phyloP scores from a whole-genome alignment of 176 grass and related monocot genomes.

The Oryza glumipatula region DNA sequence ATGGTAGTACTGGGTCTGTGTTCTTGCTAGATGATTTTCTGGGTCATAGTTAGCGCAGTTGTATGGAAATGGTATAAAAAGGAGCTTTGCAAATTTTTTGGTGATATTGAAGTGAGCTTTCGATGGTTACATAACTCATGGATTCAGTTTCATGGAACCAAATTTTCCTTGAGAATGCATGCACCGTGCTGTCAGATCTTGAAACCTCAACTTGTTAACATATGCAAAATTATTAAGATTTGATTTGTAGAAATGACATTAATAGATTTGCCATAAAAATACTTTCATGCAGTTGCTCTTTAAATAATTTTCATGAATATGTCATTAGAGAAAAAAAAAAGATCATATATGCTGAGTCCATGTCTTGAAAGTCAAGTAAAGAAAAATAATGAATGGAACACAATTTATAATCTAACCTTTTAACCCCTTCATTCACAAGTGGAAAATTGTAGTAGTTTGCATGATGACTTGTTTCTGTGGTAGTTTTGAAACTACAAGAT shows the following conservation, averaged over 20 bases:
- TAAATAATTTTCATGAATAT: too few relatives aligned
- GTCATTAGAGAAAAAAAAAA: too few relatives aligned
- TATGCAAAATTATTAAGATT: neutral
- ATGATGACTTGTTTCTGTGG: neutral
- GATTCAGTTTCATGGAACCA: neutral
- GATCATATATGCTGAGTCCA: too few relatives aligned
- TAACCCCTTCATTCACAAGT: neutral
- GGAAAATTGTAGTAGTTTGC: neutral
- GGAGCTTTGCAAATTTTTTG: neutral
- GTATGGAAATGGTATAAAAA: too few relatives aligned
- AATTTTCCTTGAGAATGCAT: neutral
- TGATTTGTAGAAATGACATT: neutral
- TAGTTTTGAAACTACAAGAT: neutral
- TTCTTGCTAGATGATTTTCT: neutral
- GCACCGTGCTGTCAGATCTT: neutral
- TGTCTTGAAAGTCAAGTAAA: neutral
- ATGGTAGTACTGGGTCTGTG: neutral
- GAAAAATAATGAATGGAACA: neutral
- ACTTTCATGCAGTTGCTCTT: neutral
- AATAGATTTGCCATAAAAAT: neutral
- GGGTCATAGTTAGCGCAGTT: neutral
- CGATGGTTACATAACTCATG: neutral
- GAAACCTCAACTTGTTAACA: neutral
- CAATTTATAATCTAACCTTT: too few relatives aligned
- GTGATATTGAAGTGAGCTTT: neutral